Conservation (phyloP, 2,329 filamentous ascomycete species). For the Zelopaecilomyces penicillatus region DNA sequence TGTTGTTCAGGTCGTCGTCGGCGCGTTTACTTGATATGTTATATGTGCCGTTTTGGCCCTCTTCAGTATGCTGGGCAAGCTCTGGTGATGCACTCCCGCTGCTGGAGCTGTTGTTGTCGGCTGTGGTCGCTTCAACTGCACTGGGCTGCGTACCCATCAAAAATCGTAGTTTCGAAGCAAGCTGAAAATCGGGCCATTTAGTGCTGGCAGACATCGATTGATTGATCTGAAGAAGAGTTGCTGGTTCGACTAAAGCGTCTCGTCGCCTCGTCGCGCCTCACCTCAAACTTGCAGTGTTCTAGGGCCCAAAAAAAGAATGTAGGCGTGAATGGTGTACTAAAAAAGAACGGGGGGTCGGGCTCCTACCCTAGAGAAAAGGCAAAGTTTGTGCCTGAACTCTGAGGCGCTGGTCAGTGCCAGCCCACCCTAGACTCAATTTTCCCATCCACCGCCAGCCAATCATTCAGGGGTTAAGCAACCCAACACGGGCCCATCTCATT, state of each 20-base stretch:
- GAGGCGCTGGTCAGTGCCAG: too few species aligned
- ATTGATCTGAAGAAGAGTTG: neutral
- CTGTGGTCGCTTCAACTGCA: conserved; percentile 15
- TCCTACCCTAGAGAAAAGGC: too few species aligned
- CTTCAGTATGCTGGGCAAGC: neutral
- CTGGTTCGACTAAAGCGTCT: conserved; percentile 2
- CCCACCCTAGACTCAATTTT: too few species aligned
- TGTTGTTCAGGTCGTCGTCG: conserved; percentile 12
- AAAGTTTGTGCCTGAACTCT: too few species aligned
- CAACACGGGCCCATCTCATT: too few species aligned
- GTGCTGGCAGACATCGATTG: conserved; percentile 21
- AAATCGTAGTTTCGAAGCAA: conserved; percentile 23
- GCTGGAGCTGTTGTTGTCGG: conserved; percentile 10
- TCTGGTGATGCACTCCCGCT: conserved; percentile 2
- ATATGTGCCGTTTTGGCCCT: too few species aligned
- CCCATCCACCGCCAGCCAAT: too few species aligned
- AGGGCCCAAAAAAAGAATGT: too few species aligned
- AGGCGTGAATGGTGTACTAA: too few species aligned
- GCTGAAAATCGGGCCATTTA: conserved; percentile 26
- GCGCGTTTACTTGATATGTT: conserved; percentile 1
- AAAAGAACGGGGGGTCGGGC: too few species aligned
- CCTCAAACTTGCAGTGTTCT: too few species aligned
- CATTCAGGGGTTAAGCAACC: too few species aligned
- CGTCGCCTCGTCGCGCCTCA: neutral
- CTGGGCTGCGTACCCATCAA: conserved; percentile 21